Evolutionary conservation across 768 basidiomycete genomes (phyloP), one percentile per base, ranked within the genome.

Genomic region (Fomitopsis serialis): DNA sequence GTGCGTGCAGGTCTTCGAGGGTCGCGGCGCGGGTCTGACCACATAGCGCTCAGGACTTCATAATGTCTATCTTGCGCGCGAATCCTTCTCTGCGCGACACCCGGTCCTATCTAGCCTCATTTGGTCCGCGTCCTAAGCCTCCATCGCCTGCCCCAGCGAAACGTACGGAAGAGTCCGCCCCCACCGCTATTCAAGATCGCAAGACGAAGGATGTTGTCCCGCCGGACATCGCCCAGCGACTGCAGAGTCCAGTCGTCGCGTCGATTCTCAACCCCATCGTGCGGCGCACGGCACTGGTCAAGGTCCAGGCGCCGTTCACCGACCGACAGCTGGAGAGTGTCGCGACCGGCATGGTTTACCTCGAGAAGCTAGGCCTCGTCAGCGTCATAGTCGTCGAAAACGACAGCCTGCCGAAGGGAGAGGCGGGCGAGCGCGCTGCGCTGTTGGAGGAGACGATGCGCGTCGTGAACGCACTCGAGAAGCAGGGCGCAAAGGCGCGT

Each of bases 371-470:
- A 17, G 97, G 97, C 1, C 78, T 99, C 19, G 90, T 98, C 61
- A 89, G 89, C 58, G 93, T 99, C 61, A 92, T 99, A 58, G 90
- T 98, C 54, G 82, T 97, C 48, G 97, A 98, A 58, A 83, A 90
- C 61, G 94, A 97, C 66, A 79, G 82, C 17, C 76, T 92, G 47
- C 72, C 70, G 42, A 74, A 79, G 15, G 88, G 89, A 8, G 81
- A 84, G 29, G 78, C 82, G 55, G 81, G 84, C 48, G 89, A 92
- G 64, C 81, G 89, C 8, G 65, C 76, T 4, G 70, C 73, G 7
- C 75, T 90, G 47, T 71, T 86, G 21, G 85, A 90, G 57, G 94
- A 98, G 69, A 84, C 87, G 2, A 90, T 92, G 78, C 82, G 92
- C 22, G 76, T 98, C 51, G 91, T 92, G 29, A 78, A 78, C 50